Percentiles rank a stretch among this genome's conserved stretches.
Conservation (phyloP, 805 yeast genomes). For the Yarrowia sp. region DNA sequence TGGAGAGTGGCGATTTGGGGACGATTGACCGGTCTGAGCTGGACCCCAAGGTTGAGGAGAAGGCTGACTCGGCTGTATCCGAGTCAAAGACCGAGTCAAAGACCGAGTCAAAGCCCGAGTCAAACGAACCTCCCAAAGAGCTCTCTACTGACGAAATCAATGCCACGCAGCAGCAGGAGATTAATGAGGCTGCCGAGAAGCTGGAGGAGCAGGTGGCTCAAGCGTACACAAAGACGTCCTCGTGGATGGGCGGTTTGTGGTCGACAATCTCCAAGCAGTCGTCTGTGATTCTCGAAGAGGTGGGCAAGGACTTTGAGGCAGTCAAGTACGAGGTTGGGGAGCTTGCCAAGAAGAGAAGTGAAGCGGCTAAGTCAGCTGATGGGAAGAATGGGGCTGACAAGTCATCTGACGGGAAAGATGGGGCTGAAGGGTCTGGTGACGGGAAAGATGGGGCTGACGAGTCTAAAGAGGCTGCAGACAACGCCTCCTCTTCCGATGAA, state of each 20-base stretch:
- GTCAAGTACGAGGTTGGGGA: constrained; percentile 42
- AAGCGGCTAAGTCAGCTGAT: background rate
- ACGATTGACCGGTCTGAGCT: background rate
- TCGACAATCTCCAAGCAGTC: constrained; percentile 47
- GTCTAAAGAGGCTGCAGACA: background rate
- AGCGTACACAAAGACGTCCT: constrained; percentile 42
- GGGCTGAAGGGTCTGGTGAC: background rate
- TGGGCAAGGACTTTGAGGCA: constrained; percentile 46
- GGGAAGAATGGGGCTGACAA: background rate
- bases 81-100: background rate
- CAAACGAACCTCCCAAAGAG: background rate
- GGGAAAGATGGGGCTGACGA: background rate
- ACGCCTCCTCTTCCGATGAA: background rate
- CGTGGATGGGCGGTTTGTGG: constrained; percentile 47
- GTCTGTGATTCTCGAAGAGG: constrained; percentile 45
- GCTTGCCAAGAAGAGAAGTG: constrained; percentile 35
- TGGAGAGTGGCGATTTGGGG: constrained; percentile 5
- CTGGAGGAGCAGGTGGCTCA: constrained; percentile 45
- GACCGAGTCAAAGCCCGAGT: background rate
- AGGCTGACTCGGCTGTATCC: background rate
- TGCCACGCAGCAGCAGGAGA: constrained; percentile 36
- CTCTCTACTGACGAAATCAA: background rate
- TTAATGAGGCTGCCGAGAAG: constrained; percentile 46
- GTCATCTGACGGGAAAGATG: background rate
- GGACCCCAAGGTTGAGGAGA: background rate